Base-by-base conservation (phyloP, 208 protist genomes). In the Leishmania braziliensis region DNA sequence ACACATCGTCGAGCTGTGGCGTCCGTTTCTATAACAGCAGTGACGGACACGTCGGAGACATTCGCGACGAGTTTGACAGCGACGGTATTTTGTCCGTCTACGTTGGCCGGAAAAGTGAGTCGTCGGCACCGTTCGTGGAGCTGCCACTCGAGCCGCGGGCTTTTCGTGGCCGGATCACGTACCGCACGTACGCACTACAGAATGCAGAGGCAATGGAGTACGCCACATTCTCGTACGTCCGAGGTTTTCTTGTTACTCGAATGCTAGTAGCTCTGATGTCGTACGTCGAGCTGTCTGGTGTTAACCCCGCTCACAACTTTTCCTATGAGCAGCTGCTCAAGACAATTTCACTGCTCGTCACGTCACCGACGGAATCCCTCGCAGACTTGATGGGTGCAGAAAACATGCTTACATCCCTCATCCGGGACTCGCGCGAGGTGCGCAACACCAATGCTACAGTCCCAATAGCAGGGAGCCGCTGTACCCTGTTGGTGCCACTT, bases 11-110 rank as follows among this genome's bases (percentile, higher is more conserved):
- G 46, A 96, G 90, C 79, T 96, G 92, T 65, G 93, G 93, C 9
- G 91, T 98, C 46, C 89, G 93, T 26, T 98, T 97, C 85, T 98
- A 93, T 86, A 96, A 95, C 88, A 94, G 87, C 85, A 96, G 86
- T 74, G 93, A 96, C 80, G 93, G 95, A 20, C 87, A 90, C 78
- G 83, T 94, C 18, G 91, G 92, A 14, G 86, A 91, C 77, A 92
- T 97, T 58, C 90, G 93, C 16, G 92, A 96, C 51, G 92, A 94
- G 82, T 96, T 95, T 56, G 93, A 97, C 75, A 93, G 86, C 79
- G 95, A 98, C 75, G 95, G 93, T 51, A 80, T 96, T 12, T 66
- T 98, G 33, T 94, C 82, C 56, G 82, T 98, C 54, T 95, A 86
- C 86, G 93, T 98, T 16, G 95, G 95, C 0, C 92, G 91, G 8